These are phyloP conservation scores for Sporothrix curviconia DNA, from an alignment of 2,329 filamentous ascomycete genomes.

Conservation along the genomic window DNA sequence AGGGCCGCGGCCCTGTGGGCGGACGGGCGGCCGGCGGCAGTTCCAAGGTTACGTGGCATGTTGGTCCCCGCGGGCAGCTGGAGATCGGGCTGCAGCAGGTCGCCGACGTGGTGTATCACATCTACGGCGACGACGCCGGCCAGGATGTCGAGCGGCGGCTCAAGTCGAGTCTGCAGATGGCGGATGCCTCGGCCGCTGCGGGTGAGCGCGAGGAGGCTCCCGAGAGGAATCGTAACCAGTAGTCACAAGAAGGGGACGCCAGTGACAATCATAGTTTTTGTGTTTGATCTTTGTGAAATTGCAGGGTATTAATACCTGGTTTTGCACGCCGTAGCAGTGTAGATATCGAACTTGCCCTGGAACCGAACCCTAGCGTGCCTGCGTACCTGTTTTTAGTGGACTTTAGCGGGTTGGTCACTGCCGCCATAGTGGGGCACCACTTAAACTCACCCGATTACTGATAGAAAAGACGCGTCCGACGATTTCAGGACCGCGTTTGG, in stretches of 20 bases:
- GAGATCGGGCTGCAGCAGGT: slow-evolving; percentile 77
- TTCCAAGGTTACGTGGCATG: slow-evolving; percentile 64
- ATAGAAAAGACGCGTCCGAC: slow-evolving; percentile 24
- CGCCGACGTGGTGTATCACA: slow-evolving; percentile 57
- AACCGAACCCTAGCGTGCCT: no score
- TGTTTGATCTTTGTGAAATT: no score
- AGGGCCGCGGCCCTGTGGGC: slow-evolving; percentile 5
- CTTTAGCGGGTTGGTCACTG: background rate
- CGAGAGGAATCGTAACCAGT: background rate
- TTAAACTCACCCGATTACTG: slow-evolving; percentile 23
- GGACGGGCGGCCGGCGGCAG: background rate
- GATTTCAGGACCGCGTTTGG: slow-evolving; percentile 12
- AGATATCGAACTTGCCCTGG: no score
- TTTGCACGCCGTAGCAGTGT: no score
- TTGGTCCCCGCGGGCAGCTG: slow-evolving; percentile 77
- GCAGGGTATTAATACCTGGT: no score
- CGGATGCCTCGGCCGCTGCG: background rate
- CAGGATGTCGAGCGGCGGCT: slow-evolving; percentile 55
- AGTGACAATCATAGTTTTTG: no score
- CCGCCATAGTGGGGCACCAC: slow-evolving; percentile 9
- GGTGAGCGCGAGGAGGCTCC: background rate
- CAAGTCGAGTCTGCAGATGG: slow-evolving; percentile 49
- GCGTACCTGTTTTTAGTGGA: background rate
- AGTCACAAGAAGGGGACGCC: no score
- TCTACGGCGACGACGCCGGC: slow-evolving; percentile 46